Evolutionary conservation across 2,329 filamentous ascomycete genomes (phyloP).

Genomic region (Fusarium irregulare): DNA sequence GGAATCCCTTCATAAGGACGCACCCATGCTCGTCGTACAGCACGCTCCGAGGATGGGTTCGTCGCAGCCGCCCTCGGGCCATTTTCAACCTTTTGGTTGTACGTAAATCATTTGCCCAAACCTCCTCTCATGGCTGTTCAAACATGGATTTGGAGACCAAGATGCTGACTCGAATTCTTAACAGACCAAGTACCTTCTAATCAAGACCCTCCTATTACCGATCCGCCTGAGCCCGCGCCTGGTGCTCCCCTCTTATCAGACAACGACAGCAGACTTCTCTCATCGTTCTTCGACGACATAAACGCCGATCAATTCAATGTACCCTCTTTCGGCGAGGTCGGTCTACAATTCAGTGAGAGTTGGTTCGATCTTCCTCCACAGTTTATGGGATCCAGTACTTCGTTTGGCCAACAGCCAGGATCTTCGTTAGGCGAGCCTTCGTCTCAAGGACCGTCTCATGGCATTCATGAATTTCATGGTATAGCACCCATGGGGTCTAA

Average conservation of each 20-base stretch:
- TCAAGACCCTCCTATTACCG: slow-evolving; percentile 60
- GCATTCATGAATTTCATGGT: slow-evolving; percentile 37
- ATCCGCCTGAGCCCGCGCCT: slow-evolving; percentile 70
- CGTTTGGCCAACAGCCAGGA: slow-evolving; percentile 65
- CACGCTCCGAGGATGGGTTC: slow-evolving; percentile 68
- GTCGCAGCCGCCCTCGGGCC: slow-evolving; percentile 64
- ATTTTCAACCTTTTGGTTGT: slow-evolving; percentile 75
- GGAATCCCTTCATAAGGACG: slow-evolving; percentile 47
- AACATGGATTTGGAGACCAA: background rate
- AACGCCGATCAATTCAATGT: slow-evolving; percentile 62
- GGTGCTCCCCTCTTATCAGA: slow-evolving; percentile 75
- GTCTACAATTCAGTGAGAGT: slow-evolving; percentile 61
- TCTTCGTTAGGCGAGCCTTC: slow-evolving; percentile 44
- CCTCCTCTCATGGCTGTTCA: background rate
- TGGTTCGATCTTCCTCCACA: slow-evolving; percentile 72
- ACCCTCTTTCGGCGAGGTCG: slow-evolving; percentile 60
- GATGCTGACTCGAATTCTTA: slow-evolving; percentile 44
- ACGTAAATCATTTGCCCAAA: slow-evolving; percentile 51
- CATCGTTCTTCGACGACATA: slow-evolving; percentile 67
- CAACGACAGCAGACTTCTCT: slow-evolving; percentile 68
- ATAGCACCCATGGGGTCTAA: slow-evolving; percentile 44
- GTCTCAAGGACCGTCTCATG: slow-evolving; percentile 36
- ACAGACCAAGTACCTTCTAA: slow-evolving; percentile 60
- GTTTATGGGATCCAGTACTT: slow-evolving; percentile 74
- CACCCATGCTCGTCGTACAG: slow-evolving; percentile 68